Evolutionary conservation across 2,329 filamentous ascomycete species (phyloP).

Genomic region (Colletotrichum sojae): DNA sequence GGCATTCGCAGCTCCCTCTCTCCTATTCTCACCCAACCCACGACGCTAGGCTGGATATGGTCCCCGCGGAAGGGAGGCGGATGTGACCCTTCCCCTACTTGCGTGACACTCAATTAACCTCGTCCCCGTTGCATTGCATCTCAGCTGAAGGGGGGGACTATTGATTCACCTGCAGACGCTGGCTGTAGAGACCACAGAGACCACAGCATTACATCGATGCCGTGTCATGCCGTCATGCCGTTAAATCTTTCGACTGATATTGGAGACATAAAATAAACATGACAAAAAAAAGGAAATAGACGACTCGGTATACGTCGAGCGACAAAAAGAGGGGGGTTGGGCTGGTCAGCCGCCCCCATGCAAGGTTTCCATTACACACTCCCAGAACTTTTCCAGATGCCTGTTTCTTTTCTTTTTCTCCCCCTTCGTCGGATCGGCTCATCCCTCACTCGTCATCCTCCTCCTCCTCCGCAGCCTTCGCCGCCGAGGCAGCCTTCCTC

Average conservation of each 20-base stretch:
- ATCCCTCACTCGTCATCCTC: conserved; percentile 51
- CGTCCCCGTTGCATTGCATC: too few species aligned
- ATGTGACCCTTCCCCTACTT: too few species aligned
- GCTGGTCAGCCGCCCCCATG: conserved; percentile 23
- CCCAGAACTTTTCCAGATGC: conserved; percentile 31
- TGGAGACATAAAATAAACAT: conserved; percentile 19
- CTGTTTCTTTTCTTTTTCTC: not conserved
- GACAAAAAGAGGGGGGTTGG: conserved; percentile 8
- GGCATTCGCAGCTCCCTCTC: not conserved
- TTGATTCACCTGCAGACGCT: not conserved
- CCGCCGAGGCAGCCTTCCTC: conserved; percentile 56
- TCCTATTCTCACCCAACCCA: conserved; percentile 27
- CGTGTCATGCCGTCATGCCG: conserved; percentile 4
- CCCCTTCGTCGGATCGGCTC: not conserved
- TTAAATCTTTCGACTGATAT: conserved; percentile 22
- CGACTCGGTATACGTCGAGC: conserved; percentile 21
- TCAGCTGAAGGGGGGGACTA: not conserved
- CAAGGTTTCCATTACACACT: conserved; percentile 21
- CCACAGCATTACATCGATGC: not conserved
- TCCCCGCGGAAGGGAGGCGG: too few species aligned
- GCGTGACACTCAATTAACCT: not conserved
- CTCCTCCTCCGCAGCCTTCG: conserved; percentile 54
- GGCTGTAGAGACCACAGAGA: too few species aligned
- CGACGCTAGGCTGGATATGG: conserved; percentile 3
- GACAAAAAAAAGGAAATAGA: too few species aligned